Base-by-base conservation (phyloP, 2,329 filamentous ascomycete species). In the Trichoderma asperellum region DNA sequence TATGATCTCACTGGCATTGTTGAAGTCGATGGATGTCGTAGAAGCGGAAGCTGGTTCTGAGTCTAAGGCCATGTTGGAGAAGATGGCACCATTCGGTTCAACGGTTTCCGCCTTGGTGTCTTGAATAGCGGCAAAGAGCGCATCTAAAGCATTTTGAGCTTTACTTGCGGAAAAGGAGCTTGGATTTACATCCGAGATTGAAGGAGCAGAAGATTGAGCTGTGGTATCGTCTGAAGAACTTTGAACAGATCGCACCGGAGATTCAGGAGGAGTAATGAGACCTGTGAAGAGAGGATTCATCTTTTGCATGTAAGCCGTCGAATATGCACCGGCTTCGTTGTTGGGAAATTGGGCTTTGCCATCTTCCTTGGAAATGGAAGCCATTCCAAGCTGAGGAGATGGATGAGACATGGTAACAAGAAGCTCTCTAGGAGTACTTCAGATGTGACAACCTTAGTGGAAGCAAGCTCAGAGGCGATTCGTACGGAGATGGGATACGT, bases 1-100 rank as follows among this genome's bases (percentile, higher is more conserved):
- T 14, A 80, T 75, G 5, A 73, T 71, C 37, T 79, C 75, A 1
- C 67, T 68, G 21, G 71, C 2, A 0, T 67, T 63, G 6, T 62
- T 65, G 3, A 72, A 37, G 21, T 72, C 72, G 10, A 70, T 5
- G 4, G 70, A 67, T 60, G n/a, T 69, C 5, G 43, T 7, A 4
- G 52, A 16, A 2, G 35, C 7, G 24, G 18, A 11, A 2, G 16
- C 12, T 32, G 35, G 8, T 40, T 11, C 27, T 4, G 16, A 24
- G n/a, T 32, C 7, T 11, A 18, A 21, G 2, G 18, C 4, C n/a
- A 1, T 59, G 4, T 18, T 40, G 10, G 18, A 1, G 4, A 49
- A 4, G 7, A 4, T 21, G 27, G 29, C 16, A 43, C 37, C 2
- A 11, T 5, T 21, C 5, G 40, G 56, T 5, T 35, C 29, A n/a